Base-by-base conservation (phyloP, 805 yeast species). In the Hermanozyma aechmeae region DNA sequence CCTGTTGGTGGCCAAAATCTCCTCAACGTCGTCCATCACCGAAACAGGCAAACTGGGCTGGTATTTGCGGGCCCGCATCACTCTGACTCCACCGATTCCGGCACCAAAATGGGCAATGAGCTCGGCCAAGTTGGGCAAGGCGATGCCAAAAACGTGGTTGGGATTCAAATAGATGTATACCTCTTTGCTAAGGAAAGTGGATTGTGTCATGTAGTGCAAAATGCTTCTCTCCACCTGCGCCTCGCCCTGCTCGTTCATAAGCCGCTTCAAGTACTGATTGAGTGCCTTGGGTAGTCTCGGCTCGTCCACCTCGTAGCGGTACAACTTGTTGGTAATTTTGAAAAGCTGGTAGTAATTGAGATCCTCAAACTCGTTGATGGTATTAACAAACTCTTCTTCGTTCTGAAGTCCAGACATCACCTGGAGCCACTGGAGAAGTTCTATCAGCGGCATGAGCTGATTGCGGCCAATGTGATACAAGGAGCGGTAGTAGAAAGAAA, bases 351-450 rank as follows among this genome's bases (percentile, higher is more conserved):
- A 57, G 15, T 83, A 76, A 31, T 80, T 79, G 33, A 92, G 59
- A 10, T 58, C 50, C 13, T 70, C 73, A 38, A 79, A 65, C 32
- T 72, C 66, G 12, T 57, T 56, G 18, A 73, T 48, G 6, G 82
- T 71, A 9, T 66, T 61, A 6, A 68, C 65, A 29, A 82, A 62
- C 22, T 76, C 59, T 31, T 78, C 86, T 32, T 76, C 80, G 34
- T 73, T 76, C 12, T 68, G 68, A 25, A 87, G 57, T 10, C 80
- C 73, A 1, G 93, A 73, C 51, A 85, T 73, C 24, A 89, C 80
- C 51, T 87, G 97, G 28, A 87, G 57, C 89, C 95, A 89, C 51
- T 89, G 96, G 31, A 89, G 58, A 16, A 89, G 53, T 51, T 89
- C 87, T 29, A 79, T 71, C 0, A 81, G 63, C 0, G 95, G 86